Percentiles rank a stretch among this genome's conserved stretches.
Evolutionary conservation across 139 green algal species (phyloP).

Genomic region (Coelastrella sp.): DNA sequence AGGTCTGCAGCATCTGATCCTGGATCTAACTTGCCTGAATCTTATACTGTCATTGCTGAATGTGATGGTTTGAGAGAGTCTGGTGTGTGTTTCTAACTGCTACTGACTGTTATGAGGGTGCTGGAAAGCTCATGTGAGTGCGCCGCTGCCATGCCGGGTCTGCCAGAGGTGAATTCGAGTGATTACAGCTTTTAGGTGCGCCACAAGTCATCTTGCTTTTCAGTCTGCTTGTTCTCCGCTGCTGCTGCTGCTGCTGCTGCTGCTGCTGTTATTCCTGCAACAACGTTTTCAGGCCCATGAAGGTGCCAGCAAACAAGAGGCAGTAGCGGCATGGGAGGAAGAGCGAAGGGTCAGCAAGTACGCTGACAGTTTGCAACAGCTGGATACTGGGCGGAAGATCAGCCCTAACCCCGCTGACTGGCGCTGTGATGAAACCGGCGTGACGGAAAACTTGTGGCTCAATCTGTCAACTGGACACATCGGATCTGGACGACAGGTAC

Average conservation of each 20-base stretch:
- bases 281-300: slow-evolving; percentile 74
- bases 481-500: slow-evolving; percentile 85
- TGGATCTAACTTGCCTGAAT: too few species aligned
- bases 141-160: too few species aligned
- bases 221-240: too few species aligned
- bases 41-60: too few species aligned
- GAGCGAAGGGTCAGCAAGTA: slow-evolving; percentile 88
- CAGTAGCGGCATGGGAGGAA: slow-evolving; percentile 85
- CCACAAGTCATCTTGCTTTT: too few species aligned
- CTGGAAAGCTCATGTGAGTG: too few species aligned
- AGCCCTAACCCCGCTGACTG: slow-evolving; percentile 85
- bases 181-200: too few species aligned
- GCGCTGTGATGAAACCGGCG: slow-evolving; percentile 92
- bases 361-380: slow-evolving; percentile 85
- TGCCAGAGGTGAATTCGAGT: too few species aligned
- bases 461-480: slow-evolving; percentile 97
- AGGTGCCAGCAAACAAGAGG: slow-evolving; percentile 72
- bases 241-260: neutral
- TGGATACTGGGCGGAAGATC: slow-evolving; percentile 80
- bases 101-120: too few species aligned
- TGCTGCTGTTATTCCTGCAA: neutral
- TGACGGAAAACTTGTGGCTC: slow-evolving; percentile 98
- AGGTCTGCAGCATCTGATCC: too few species aligned
- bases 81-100: too few species aligned
- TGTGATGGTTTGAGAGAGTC: too few species aligned